A percentile compares a stretch with the other conserved stretches of the same genome.
phyloP scores from a whole-genome alignment of 192 early-diverging fungal species.

The Backusella morwellensis region DNA sequence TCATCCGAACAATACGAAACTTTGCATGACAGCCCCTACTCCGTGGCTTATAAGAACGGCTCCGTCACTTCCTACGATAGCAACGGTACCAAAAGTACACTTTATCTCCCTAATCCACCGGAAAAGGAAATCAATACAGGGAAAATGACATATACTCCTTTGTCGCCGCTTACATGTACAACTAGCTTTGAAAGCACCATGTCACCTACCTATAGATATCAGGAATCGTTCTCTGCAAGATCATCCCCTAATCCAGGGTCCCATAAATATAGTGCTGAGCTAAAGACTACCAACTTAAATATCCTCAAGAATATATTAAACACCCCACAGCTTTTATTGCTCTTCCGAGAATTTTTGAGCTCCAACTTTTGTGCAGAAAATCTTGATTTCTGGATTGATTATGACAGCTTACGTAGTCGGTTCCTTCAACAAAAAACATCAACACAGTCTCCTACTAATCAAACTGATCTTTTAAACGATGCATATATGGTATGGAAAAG shows the following conservation, averaged over 20 bases:
- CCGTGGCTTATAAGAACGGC: background rate
- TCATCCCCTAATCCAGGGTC: background rate
- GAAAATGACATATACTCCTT: background rate
- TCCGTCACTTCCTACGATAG: background rate
- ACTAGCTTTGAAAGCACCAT: background rate
- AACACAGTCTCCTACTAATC: conserved; percentile 23
- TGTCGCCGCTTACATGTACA: background rate
- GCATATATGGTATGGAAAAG: conserved; percentile 49
- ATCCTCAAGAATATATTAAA: conserved; percentile 59
- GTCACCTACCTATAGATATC: background rate
- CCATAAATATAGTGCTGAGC: background rate
- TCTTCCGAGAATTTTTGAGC: conserved; percentile 62
- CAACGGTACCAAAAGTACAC: background rate
- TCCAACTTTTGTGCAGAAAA: conserved; percentile 75
- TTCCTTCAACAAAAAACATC: conserved; percentile 33
- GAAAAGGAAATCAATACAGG: background rate
- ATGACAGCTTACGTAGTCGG: conserved; percentile 40
- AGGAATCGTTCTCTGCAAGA: background rate
- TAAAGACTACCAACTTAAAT: conserved; percentile 46
- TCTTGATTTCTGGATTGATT: conserved; percentile 64
- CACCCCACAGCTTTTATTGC: conserved; percentile 43
- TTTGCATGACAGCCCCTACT: background rate
- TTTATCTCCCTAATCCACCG: background rate
- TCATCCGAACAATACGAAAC: background rate
- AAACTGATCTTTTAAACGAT: conserved; percentile 43